Percentiles rank a stretch among this genome's conserved stretches.
phyloP scores from a whole-genome alignment of 768 basidiomycete genomes.

The Auriscalpium vulgare region DNA sequence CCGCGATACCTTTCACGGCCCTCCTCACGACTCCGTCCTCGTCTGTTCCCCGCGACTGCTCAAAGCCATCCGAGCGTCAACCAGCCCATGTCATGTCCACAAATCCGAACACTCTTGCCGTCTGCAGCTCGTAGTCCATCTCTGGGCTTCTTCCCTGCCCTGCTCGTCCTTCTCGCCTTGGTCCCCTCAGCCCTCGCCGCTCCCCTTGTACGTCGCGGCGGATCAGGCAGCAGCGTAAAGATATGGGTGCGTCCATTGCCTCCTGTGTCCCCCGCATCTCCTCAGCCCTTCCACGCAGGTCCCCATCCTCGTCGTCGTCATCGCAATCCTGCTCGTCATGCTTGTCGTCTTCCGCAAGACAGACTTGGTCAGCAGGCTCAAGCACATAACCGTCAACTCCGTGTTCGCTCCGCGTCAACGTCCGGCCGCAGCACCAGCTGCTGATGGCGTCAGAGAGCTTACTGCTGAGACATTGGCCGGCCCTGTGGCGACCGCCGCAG shows the following conservation, averaged over 20 bases:
- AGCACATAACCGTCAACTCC: not conserved
- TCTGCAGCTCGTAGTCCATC: not conserved
- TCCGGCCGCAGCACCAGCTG: not conserved
- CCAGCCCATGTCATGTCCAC: conserved; percentile 9
- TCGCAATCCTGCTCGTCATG: conserved; percentile 2
- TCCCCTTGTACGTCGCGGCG: not conserved
- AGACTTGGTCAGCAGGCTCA: not conserved
- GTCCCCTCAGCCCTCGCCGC: conserved; percentile 4
- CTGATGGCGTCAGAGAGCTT: conserved; percentile 7
- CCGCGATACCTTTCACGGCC: too few species aligned
- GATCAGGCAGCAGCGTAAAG: not conserved
- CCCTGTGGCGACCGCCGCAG: not conserved
- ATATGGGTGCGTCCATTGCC: not conserved
- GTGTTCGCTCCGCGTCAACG: not conserved
- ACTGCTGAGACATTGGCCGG: conserved; percentile 14
- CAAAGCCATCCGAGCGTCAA: not conserved
- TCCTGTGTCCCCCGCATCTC: not conserved
- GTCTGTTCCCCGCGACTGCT: too few species aligned
- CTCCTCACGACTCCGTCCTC: too few species aligned
- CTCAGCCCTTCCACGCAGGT: conserved; percentile 1
- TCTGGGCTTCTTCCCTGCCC: not conserved
- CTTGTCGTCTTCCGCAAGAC: not conserved
- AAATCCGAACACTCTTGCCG: not conserved
- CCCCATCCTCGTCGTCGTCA: conserved; percentile 1
- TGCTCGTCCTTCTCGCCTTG: not conserved